phyloP scores from a whole-genome alignment of 129 eudicot genomes.

The Flaveria trinervia region DNA sequence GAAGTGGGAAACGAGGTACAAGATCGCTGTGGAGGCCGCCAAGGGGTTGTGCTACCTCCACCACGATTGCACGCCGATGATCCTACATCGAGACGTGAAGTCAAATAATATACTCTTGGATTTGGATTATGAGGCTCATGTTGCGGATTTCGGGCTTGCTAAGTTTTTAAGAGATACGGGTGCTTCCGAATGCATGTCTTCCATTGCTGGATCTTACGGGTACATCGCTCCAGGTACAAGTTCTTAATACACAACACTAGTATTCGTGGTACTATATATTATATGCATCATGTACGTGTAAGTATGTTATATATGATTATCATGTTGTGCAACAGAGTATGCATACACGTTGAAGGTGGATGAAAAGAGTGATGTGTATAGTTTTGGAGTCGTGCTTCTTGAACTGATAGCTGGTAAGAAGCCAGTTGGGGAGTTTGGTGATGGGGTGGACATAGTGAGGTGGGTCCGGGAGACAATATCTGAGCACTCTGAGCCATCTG shows the following conservation, averaged over 20 bases:
- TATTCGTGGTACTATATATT: not conserved
- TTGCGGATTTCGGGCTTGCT: conserved; percentile 96
- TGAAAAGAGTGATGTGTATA: conserved; percentile 91
- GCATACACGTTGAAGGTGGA: conserved; percentile 92
- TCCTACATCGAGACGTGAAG: conserved; percentile 87
- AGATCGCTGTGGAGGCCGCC: conserved; percentile 88
- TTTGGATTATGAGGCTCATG: conserved; percentile 90
- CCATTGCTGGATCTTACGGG: conserved; percentile 92
- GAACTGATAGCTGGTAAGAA: conserved; percentile 80
- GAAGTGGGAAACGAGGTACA: conserved; percentile 83
- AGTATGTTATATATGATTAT: not conserved
- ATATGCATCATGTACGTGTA: not conserved
- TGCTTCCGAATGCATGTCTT: conserved; percentile 89
- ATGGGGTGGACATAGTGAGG: conserved; percentile 91
- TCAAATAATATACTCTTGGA: conserved; percentile 83
- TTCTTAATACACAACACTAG: not conserved
- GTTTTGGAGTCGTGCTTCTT: conserved; percentile 85
- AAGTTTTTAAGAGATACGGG: conserved; percentile 71
- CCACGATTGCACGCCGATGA: conserved; percentile 88
- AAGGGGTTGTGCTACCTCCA: conserved; percentile 89
- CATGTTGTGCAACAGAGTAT: conserved; percentile 55
- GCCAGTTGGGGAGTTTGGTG: conserved; percentile 94
- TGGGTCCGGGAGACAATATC: conserved; percentile 71
- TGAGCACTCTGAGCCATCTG: conserved; percentile 60
- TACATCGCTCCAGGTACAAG: conserved; percentile 89